Percentiles rank a stretch among this genome's conserved stretches.
Evolutionary conservation across 768 basidiomycete genomes (phyloP).

Genomic region (Melanogaster broomeanus): DNA sequence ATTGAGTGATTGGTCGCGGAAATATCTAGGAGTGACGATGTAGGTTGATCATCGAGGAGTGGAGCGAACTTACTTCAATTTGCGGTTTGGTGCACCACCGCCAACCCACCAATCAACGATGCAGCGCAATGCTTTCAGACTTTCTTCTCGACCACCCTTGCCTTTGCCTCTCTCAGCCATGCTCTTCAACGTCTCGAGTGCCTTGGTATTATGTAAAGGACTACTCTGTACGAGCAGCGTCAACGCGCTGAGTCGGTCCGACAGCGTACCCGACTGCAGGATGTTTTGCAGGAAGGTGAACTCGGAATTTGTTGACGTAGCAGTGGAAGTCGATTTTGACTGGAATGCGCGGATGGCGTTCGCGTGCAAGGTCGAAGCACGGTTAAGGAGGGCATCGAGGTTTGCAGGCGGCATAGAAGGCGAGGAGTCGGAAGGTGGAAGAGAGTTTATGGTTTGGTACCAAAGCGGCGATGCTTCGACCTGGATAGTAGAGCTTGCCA

Average conservation of each 20-base stretch:
- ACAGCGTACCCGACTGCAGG: constrained; percentile 84
- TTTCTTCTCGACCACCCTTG: constrained; percentile 91
- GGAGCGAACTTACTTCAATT: constrained; percentile 66
- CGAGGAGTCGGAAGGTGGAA: constrained; percentile 32
- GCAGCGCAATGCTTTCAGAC: constrained; percentile 85
- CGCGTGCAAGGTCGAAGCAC: constrained; percentile 50
- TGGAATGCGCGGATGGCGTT: constrained; percentile 47
- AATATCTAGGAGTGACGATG: constrained; percentile 59
- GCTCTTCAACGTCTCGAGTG: constrained; percentile 69
- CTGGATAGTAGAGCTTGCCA: no score
- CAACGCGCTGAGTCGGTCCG: constrained; percentile 88
- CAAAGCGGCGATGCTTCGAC: constrained; percentile 48
- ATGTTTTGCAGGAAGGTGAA: constrained; percentile 82
- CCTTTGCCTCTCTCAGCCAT: constrained; percentile 80
- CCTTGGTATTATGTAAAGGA: constrained; percentile 82
- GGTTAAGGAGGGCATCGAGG: constrained; percentile 44
- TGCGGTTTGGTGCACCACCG: constrained; percentile 85
- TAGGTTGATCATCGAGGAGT: neutral
- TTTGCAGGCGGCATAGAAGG: constrained; percentile 43
- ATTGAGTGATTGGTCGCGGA: constrained; percentile 81
- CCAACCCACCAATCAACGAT: constrained; percentile 98
- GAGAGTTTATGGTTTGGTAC: constrained; percentile 50
- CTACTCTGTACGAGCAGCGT: constrained; percentile 87
- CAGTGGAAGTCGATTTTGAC: constrained; percentile 48
- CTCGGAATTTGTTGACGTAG: constrained; percentile 61